A percentile compares a stretch with the other conserved stretches of the same genome.
Conservation (phyloP, 2,329 filamentous ascomycete genomes). For the Colletotrichum sp. region DNA sequence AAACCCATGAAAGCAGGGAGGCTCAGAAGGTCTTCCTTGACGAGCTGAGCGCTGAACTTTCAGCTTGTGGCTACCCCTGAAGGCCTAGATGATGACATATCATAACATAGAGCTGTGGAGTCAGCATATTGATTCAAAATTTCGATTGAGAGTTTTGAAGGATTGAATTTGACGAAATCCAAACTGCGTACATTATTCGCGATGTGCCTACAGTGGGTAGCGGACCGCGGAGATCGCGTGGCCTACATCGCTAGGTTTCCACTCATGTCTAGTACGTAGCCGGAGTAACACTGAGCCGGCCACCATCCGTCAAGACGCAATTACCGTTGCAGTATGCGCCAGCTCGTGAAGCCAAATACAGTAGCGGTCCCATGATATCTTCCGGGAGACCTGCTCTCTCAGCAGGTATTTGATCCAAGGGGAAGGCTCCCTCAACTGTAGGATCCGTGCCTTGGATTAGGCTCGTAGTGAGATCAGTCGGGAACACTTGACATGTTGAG, state of each 20-base stretch:
- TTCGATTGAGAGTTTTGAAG: too few relatives aligned
- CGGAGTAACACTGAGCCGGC: not conserved
- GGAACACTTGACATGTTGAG: not conserved
- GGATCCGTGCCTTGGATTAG: not conserved
- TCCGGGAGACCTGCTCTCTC: not conserved
- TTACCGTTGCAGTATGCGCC: not conserved
- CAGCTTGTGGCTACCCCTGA: too few relatives aligned
- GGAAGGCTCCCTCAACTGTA: not conserved
- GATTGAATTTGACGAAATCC: too few relatives aligned
- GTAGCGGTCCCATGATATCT: not conserved
- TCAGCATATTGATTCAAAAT: not conserved
- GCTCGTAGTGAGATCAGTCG: not conserved
- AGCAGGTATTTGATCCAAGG: not conserved
- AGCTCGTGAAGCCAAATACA: not conserved
- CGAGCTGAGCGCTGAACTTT: not conserved
- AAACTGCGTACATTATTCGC: too few relatives aligned
- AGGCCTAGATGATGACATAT: not conserved
- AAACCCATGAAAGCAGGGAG: fast-evolving
- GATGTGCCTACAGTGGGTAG: not conserved
- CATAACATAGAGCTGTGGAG: too few relatives aligned
- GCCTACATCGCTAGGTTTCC: not conserved
- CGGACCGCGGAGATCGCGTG: not conserved
- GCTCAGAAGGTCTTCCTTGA: fast-evolving
- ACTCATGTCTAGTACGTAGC: not conserved
- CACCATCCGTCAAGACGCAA: not conserved